Conservation (phyloP, 257 asterid species). For the Verbascum thapsus region DNA sequence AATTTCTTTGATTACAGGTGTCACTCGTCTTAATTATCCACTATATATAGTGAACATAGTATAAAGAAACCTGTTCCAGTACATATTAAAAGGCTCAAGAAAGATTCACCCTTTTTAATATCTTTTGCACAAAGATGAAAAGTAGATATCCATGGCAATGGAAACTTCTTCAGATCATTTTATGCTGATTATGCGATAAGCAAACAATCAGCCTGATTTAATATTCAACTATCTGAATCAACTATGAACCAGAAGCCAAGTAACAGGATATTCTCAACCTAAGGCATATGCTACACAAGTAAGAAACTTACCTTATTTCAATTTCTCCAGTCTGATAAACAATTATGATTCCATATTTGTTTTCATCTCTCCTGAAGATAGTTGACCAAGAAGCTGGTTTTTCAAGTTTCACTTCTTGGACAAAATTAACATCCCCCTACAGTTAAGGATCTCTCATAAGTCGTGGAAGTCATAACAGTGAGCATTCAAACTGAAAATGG, state of each 20-base stretch:
- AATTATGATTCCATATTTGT: conserved; percentile 54
- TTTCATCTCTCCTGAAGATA: conserved; percentile 54
- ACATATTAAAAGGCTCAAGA: no score
- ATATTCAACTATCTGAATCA: conserved; percentile 21
- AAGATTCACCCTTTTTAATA: no score
- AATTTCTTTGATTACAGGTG: no score
- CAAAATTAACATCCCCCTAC: conserved; percentile 56
- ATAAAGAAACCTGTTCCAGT: no score
- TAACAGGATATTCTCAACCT: conserved; percentile 16
- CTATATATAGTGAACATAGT: no score
- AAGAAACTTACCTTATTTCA: conserved; percentile 65
- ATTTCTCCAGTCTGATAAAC: conserved; percentile 80
- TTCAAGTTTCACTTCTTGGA: conserved; percentile 57
- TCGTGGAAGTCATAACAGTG: conserved; percentile 27
- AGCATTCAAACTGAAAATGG: conserved; percentile 1
- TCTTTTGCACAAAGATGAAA: no score
- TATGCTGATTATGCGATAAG: no score
- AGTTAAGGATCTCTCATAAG: conserved; percentile 33
- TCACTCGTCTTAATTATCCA: no score
- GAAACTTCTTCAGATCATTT: no score
- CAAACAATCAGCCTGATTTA: neutral
- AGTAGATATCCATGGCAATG: no score
- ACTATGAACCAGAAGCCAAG: conserved; percentile 17
- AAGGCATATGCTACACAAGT: conserved; percentile 9
- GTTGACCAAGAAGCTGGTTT: conserved; percentile 88